Evolutionary conservation across 768 basidiomycete species (phyloP), one percentile per base, ranked within the genome.

Genomic region (Russula lepida): DNA sequence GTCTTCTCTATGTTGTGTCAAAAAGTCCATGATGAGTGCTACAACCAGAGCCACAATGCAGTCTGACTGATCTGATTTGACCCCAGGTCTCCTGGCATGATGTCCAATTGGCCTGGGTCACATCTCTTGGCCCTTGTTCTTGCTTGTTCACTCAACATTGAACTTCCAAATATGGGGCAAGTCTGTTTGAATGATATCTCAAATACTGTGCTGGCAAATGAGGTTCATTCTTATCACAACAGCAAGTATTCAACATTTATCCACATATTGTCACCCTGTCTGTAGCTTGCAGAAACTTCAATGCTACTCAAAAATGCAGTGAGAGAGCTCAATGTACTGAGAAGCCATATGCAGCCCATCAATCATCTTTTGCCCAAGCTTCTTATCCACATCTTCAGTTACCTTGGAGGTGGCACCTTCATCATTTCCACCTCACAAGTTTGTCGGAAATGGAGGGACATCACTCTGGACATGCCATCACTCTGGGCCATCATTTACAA

Each of bases 401-500:
- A 47, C 12, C 56, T 62, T 1, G 60, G 56, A 6, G 41, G 11
- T 3, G 60, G 55, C 8, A 3, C 28, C 15, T n/a, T 17, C 35
- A 56, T 57, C 43, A 28, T 62, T 13, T 35, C 50, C 4, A 50
- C 51, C 3, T 62, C 60, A 12, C 60, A 57, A 2, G 60, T 57
- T 2, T 62, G 60, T 6, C 50, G 30, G 32, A 52, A n/a, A 21
- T 62, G 60, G 60, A 28, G 60, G 17, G 6, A 21, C 8, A 12
- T 62, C 28, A 44, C 56, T 0, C 28, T 62, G 1, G 3, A 5
- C 44, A 53, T 35, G 0, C 56, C 60, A 0, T 37, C 35, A 11
- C 56, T 62, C 35, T 62, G 60, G 60, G n/a, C 55, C 35, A 44
- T 57, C 37, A 57, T 62, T 27, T 50, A 51, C 27, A 43, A 57